Percentiles rank a stretch among this genome's conserved stretches.
phyloP scores from a whole-genome alignment of 495 filamentous ascomycete species.

The Aspergillus campestris region DNA sequence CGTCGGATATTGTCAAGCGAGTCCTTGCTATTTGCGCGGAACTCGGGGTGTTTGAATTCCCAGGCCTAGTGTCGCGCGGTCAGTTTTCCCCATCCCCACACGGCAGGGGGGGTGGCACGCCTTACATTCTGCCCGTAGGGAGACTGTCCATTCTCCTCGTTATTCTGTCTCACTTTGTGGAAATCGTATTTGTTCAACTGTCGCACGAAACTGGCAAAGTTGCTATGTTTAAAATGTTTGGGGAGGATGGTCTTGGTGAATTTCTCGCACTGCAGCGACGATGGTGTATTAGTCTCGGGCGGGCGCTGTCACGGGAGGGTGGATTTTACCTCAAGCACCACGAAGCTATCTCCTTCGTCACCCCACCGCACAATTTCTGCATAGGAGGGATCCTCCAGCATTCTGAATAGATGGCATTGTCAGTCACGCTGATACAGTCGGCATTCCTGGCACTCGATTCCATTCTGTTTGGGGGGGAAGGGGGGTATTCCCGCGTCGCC shows the following conservation, averaged over 20 bases:
- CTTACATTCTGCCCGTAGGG: constrained; percentile 87
- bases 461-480: too few species aligned
- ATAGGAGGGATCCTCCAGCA: constrained; percentile 94
- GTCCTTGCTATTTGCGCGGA: constrained; percentile 91
- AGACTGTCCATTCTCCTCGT: constrained; percentile 84
- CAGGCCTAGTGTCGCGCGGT: constrained; percentile 54
- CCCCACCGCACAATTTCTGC: constrained; percentile 92
- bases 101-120: constrained; percentile 5
- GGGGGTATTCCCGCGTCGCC: too few species aligned
- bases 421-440: too few species aligned
- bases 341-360: constrained; percentile 89
- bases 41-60: constrained; percentile 98
- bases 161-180: constrained; percentile 96
- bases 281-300: constrained; percentile 1
- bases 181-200: constrained; percentile 99
- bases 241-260: constrained; percentile 97
- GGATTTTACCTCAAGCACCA: constrained; percentile 78
- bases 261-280: constrained; percentile 70
- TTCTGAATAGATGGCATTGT: constrained; percentile 43
- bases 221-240: constrained; percentile 99
- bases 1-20: constrained; percentile 93
- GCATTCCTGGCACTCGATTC: too few species aligned
- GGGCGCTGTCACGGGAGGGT: constrained; percentile 2
- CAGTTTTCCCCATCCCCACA: background rate
- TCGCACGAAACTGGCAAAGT: constrained; percentile 97